Evolutionary conservation across 2,329 filamentous ascomycete species (phyloP), one percentile per base, ranked within the genome.

Genomic region (Ophiostoma fasciatum): DNA sequence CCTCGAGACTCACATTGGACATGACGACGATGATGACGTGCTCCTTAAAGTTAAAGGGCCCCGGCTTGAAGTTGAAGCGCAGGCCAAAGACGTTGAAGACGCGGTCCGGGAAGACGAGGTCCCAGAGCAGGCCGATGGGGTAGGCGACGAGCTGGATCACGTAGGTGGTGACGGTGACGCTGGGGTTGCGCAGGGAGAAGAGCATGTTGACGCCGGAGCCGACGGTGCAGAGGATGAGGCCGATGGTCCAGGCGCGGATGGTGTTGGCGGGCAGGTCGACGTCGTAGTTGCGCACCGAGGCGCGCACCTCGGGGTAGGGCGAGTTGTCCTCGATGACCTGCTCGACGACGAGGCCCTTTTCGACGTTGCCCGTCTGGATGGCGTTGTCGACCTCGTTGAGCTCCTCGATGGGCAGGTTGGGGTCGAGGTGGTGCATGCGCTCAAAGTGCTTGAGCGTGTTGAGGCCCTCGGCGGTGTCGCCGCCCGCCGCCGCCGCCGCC

Each of bases 321-420:
- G 74, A 78, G 51, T 78, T 73, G 39, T 78, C 72, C 49, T 76
- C 64, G 48, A 75, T 60, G 31, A 70, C 67, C 45, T 68, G 64
- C 46, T 74, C 68, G 45, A 76, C 64, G 40, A 66, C 63, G 33
- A 68, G 54, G 37, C 68, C 68, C 51, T 69, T 67, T 46, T 67
- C 68, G 44, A 63, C 59, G 52, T 74, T 68, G 40, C 64, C 61
- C 2, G 63, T 64, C 28, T 63, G 56, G 31, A 75, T 60, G 20
- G 65, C 71, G 30, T 67, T 61, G 40, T 77, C 70, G 42, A 78
- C 62, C 51, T 74, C 68, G 42, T 71, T 68, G 35, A 71, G 56
- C 32, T 76, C 63, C 42, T 75, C 70, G 41, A 75, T 59, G n/a
- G 72, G 70, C 44, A 79, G 52, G 48, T 79, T 78, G 27, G 73